Evolutionary conservation across 768 basidiomycete genomes (phyloP).

Genomic region (Tephrocybe sp.): DNA sequence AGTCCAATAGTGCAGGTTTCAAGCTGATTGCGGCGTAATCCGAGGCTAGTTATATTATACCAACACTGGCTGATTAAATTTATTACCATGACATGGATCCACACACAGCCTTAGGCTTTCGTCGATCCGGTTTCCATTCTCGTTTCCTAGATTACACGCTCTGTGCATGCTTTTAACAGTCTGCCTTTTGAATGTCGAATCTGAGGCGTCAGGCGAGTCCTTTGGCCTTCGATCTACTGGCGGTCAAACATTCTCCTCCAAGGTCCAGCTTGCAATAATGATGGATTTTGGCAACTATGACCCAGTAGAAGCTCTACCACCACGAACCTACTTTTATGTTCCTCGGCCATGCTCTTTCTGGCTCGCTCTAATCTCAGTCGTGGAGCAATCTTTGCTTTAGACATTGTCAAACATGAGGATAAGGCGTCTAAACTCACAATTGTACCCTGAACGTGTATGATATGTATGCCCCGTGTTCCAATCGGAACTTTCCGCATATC

Average conservation of each 20-base stretch:
- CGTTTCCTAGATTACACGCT: background rate
- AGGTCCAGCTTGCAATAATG: background rate
- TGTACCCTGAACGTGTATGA: too few species aligned
- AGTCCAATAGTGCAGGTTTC: constrained; percentile 26
- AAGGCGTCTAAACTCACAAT: too few species aligned
- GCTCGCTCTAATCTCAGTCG: too few species aligned
- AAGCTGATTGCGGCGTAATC: constrained; percentile 17
- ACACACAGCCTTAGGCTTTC: background rate
- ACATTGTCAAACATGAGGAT: too few species aligned
- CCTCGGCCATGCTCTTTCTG: too few species aligned
- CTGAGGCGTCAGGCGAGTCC: background rate
- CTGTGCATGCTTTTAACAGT: background rate
- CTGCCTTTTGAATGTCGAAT: background rate
- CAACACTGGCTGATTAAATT: background rate
- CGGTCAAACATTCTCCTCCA: too few species aligned
- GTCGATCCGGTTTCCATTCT: background rate
- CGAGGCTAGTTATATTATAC: background rate
- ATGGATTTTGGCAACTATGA: too few species aligned
- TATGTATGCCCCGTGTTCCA: too few species aligned
- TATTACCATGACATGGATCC: background rate
- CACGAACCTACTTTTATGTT: too few species aligned
- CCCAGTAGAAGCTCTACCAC: too few species aligned
- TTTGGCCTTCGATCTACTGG: background rate
- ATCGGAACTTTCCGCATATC: too few species aligned
- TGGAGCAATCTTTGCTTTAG: too few species aligned